Evolutionary conservation across 192 early-diverging fungal genomes (phyloP).

Genomic region (Podila minutissima): DNA sequence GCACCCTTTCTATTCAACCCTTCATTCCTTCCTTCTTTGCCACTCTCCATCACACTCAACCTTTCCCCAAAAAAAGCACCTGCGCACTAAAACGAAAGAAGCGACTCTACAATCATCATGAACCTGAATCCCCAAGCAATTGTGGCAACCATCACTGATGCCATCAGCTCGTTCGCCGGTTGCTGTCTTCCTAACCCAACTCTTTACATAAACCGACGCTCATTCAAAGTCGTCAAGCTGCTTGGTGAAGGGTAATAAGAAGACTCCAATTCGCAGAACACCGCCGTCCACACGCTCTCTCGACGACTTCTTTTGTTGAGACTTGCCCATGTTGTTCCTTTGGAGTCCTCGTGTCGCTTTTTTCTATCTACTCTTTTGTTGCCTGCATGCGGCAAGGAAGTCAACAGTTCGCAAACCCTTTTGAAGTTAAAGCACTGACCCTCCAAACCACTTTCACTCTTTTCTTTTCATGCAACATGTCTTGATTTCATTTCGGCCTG

Average conservation of each 20-base stretch:
- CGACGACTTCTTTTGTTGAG: no score
- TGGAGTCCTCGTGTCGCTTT: no score
- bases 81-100: background rate
- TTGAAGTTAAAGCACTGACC: background rate
- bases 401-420: background rate
- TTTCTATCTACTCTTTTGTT: no score
- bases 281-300: no score
- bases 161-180: slow-evolving; percentile 43
- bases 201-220: slow-evolving; percentile 65
- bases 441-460: background rate
- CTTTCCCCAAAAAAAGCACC: no score
- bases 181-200: slow-evolving; percentile 62
- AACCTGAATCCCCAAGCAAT: slow-evolving; percentile 43
- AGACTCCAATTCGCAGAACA: no score
- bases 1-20: background rate
- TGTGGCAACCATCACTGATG: slow-evolving; percentile 49
- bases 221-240: slow-evolving; percentile 65
- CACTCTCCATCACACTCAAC: background rate
- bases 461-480: background rate
- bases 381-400: background rate
- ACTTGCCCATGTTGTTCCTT: no score
- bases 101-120: background rate
- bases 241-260: slow-evolving; percentile 73
- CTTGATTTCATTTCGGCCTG: background rate
- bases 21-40: background rate